These are phyloP conservation scores for Garcia nutans DNA, from an alignment of 345 rosid species.

Conservation along the genomic window DNA sequence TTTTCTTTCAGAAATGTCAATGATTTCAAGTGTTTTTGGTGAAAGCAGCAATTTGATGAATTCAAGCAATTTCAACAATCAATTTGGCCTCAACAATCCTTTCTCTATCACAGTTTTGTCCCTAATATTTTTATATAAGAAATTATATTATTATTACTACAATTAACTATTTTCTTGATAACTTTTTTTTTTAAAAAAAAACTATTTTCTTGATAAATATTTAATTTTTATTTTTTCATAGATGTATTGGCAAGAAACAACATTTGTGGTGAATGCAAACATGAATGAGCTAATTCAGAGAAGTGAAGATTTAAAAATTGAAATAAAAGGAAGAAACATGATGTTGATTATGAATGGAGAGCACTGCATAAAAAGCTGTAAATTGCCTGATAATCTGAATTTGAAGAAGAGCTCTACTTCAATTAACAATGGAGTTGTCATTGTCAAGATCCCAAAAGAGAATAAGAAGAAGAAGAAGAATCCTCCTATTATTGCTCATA, in stretches of 20 bases:
- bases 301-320: not conserved
- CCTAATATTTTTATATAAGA: not conserved
- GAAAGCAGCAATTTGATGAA: not conserved
- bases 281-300: not conserved
- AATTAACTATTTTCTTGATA: too few relatives aligned
- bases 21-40: not conserved
- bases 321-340: not conserved
- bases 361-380: not conserved
- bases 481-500: not conserved
- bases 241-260: not conserved
- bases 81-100: not conserved
- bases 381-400: not conserved
- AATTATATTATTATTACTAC: too few relatives aligned
- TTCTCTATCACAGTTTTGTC: not conserved
- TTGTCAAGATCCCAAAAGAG: not conserved
- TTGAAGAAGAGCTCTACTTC: not conserved
- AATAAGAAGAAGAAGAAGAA: not conserved
- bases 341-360: not conserved
- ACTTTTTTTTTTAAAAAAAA: too few relatives aligned
- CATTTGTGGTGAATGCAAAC: not conserved
- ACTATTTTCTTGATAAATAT: too few relatives aligned
- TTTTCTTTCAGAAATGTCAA: not conserved
- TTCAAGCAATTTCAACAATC: constrained; percentile 1
- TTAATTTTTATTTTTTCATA: not conserved
- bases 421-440: not conserved